Evolutionary conservation across 768 basidiomycete genomes (phyloP), one percentile per base, ranked within the genome.

Genomic region (Trametes villosa): DNA sequence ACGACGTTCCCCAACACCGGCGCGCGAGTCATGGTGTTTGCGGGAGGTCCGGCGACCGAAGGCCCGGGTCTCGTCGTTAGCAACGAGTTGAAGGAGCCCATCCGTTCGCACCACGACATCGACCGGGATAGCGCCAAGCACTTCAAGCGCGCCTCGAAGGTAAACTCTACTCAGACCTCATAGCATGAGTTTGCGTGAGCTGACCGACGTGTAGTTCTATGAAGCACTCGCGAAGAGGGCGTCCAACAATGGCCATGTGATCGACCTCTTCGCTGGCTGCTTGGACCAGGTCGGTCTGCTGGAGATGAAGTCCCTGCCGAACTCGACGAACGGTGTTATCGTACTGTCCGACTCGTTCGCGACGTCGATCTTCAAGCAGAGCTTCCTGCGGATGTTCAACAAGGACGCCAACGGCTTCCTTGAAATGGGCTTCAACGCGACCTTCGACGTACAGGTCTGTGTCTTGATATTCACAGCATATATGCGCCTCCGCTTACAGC

Each of bases 361-460:
- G 12, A 98, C 96, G 11, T 94, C 94, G 26, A 97, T 98, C 72
- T 98, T 98, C 86, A 98, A 98, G 79, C 96, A 98, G 75, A 92
- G 89, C 68, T 98, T 97, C 87, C 82, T 97, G 41, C 86, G 95
- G 41, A 79, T 96, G 41, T 94, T 99, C 75, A 86, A 82, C 70
- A 98, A 97, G 74, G 96, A 96, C 65, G 92, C 91, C 18, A 86
- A 96, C 63, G 96, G 96, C 1, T 83, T 91, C 65, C 81, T 98
- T 27, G 86, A 91, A 70, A 98, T 98, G 96, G 97, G 96, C 56
- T 98, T 98, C 79, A 99, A 98, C 68, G 97, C 95, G 11, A 98
- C 95, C 0, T 96, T 99, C 67, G 97, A 98, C 72, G 96, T 99
- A 26, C 91, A 96, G 85, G 94, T 93, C 68, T 2, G 61, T 60